Evolutionary conservation across 768 basidiomycete species (phyloP).

Genomic region (Kwoniella botswanensis): DNA sequence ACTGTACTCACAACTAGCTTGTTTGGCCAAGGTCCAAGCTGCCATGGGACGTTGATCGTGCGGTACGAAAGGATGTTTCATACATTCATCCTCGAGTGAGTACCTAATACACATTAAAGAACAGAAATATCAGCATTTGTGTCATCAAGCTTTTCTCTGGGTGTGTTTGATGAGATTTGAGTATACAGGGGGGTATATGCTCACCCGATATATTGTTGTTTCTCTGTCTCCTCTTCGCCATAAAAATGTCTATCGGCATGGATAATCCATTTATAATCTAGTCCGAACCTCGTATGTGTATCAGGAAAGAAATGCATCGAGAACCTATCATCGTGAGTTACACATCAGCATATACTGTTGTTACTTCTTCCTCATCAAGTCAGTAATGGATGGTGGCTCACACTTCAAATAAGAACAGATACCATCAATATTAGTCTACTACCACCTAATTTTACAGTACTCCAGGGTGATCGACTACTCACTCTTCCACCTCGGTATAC

Average conservation of each 20-base stretch:
- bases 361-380: not conserved
- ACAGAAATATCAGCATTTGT: not conserved
- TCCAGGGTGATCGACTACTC: not conserved
- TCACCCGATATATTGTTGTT: slow-evolving; percentile 11
- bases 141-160: too few relatives aligned
- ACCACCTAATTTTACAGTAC: not conserved
- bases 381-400: not conserved
- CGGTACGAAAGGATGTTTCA: slow-evolving; percentile 1
- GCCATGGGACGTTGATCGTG: slow-evolving; percentile 3
- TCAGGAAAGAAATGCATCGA: slow-evolving; percentile 14
- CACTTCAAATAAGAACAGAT: not conserved
- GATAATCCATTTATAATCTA: slow-evolving; percentile 15
- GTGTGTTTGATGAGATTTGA: not conserved
- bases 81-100: slow-evolving; percentile 12
- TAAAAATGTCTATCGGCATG: slow-evolving; percentile 7
- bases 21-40: slow-evolving; percentile 7
- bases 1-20: slow-evolving; percentile 4
- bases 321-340: not conserved
- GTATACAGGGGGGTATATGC: not conserved
- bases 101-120: not conserved
- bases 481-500: slow-evolving; percentile 16
- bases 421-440: not conserved
- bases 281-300: slow-evolving; percentile 12
- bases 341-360: not conserved
- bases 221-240: not conserved